A percentile compares a stretch with the other conserved stretches of the same genome.
Evolutionary conservation across 805 yeast genomes (phyloP).

Genomic region (Cyberlindnera suaveolens): DNA sequence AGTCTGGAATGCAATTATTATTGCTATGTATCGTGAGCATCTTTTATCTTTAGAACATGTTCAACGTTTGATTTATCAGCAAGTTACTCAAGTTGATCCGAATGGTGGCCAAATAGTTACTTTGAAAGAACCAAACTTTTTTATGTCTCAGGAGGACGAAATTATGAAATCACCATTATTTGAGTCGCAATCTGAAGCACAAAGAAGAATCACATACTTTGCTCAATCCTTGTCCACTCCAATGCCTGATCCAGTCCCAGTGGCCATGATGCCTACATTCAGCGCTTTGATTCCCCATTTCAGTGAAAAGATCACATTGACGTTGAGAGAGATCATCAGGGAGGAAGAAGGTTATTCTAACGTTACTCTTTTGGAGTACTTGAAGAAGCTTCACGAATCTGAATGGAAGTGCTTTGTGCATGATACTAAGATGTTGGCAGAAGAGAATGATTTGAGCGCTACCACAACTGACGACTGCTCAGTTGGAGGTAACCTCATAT

Average conservation of each 20-base stretch:
- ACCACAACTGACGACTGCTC: conserved; percentile 14
- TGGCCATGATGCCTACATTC: conserved; percentile 70
- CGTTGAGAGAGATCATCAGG: conserved; percentile 71
- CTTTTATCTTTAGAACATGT: conserved; percentile 96
- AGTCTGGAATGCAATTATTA: conserved; percentile 97
- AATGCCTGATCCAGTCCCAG: conserved; percentile 64
- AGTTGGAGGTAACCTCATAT: conserved; percentile 3
- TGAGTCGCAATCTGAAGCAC: conserved; percentile 67
- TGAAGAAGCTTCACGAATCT: conserved; percentile 53
- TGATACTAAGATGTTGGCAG: conserved; percentile 55
- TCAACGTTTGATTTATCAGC: conserved; percentile 92
- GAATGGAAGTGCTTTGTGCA: conserved; percentile 71
- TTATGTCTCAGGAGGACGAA: conserved; percentile 78
- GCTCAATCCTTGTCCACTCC: conserved; percentile 88
- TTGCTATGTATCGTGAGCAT: conserved; percentile 99
- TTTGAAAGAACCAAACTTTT: conserved; percentile 68
- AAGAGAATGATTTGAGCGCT: conserved; percentile 31
- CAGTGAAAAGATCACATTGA: conserved; percentile 71
- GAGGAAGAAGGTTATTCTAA: conserved; percentile 56
- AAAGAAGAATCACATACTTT: conserved; percentile 77
- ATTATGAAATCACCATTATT: conserved; percentile 52
- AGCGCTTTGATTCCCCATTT: conserved; percentile 86
- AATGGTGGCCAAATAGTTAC: conserved; percentile 34
- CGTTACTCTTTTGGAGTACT: conserved; percentile 63
- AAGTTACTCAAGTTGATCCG: conserved; percentile 43